Evolutionary conservation across 768 basidiomycete genomes (phyloP), one percentile per base, ranked within the genome.

Genomic region (Phylloporus sp.): DNA sequence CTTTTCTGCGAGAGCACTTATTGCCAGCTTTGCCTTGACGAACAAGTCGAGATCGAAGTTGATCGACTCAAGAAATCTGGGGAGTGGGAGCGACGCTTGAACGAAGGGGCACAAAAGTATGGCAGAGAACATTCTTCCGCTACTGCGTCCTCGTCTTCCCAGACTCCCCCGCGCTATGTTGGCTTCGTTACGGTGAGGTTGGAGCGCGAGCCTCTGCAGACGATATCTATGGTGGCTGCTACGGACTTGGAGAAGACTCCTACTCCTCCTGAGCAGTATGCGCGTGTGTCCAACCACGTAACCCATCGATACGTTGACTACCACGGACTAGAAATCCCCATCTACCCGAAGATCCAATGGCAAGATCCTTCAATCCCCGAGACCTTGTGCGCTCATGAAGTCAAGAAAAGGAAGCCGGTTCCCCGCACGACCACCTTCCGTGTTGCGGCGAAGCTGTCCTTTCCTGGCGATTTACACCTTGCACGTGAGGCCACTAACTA

Each of bases 371-470:
- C 49, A 0, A 26, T 20, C 22, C 58, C 52, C 5, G 45, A 52
- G 10, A 53, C 61, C 4, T 23, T 53, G 38, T 57, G 64, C 38
- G 5, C 23, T 13, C 63, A 65, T 24, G 40, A 42, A 15, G 38
- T n/a, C 13, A 5, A 31, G 12, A 28, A 23, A 29, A 3, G 5
- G 28, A 36, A 43, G n/a, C 50, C 50, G 6, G 53, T 55, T 18
- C 64, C 62, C 0, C 52, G 54, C 7, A 76, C 73, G 1, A 66
- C 71, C 6, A 70, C 49, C 20, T 70, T 80, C 16, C 55, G 59
- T 5, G 75, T 78, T 0, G 66, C 69, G 12, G 77, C 73, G 2
- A 80, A 80, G 58, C 54, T 79, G 22, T 76, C 77, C 0, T 55
- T 66, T 2, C 38, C 61, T 23, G 18, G 57, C 16, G 76, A 78